Base-by-base conservation (phyloP, 2,329 filamentous ascomycete genomes). In the Teratosphaeriaceae sp. region DNA sequence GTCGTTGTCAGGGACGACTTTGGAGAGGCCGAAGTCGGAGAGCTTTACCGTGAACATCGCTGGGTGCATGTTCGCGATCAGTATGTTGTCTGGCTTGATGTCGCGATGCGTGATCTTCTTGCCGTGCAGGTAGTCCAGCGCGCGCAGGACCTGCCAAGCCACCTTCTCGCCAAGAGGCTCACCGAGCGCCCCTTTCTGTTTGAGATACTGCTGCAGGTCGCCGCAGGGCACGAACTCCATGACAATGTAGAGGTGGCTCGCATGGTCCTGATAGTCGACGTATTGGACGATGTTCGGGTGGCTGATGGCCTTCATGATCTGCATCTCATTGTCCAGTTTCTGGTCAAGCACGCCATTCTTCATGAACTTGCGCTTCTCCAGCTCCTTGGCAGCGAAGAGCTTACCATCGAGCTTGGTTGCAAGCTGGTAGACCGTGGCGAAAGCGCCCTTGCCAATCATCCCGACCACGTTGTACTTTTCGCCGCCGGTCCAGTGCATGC, bases 71-170 rank as follows among this genome's bases (percentile, higher is more conserved):
- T 80, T 82, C 9, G 81, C 74, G 52, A 97, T 85, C 30, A 98
- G 73, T 47, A 98, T 96, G 58, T 98, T 98, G 70, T 98, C 92
- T 0, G 92, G 92, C 62, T 98, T 98, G 59, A 98, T 88, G 64
- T 98, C 92, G n/a, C 92, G 84, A 66, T 98, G 92, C 0, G 90
- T 97, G 55, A 98, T 96, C 59, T 84, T 88, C 56, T 85, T 83
- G 41, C 75, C 72, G 63, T 98, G 92, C 7, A 98, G 73, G 62
- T 98, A 96, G 22, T 80, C 80, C 40, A 98, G 70, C 2, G 90
- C 90, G 53, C 83, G 78, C 33, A 96, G 69, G 26, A 97, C 77
- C 62, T 94, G 88, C 16, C 68, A 63, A 1, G 88, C 79, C 63
- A 96, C 85, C 4, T 70, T 71, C 62, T 83, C 80, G n/a, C 80